Conservation (phyloP, 140 eudicot species). For the Stevia rebaudiana region DNA sequence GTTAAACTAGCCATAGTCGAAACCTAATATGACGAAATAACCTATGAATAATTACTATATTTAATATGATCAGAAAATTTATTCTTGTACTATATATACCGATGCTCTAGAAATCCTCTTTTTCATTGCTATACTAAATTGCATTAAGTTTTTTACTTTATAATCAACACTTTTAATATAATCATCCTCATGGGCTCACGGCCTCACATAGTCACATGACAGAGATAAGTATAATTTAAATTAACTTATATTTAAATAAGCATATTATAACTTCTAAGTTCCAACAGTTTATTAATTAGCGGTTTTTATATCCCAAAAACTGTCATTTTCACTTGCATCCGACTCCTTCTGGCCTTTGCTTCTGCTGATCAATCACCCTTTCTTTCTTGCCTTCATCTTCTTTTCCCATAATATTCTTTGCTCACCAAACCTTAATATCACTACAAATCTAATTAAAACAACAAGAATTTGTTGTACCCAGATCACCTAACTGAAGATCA, state of each 20-base stretch:
- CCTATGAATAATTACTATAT: no score
- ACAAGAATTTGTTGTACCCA: constrained; percentile 11
- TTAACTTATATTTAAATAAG: neutral
- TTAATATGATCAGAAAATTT: no score
- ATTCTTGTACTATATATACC: no score
- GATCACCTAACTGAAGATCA: neutral
- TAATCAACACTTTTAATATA: no score
- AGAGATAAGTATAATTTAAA: no score
- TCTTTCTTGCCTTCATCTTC: constrained; percentile 7
- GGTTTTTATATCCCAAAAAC: neutral
- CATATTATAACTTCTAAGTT: neutral
- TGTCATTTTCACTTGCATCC: constrained; percentile 36
- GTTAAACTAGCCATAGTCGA: no score
- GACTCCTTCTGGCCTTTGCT: constrained; percentile 19
- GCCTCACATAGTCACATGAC: no score
- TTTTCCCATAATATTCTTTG: constrained; percentile 7
- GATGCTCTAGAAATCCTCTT: no score
- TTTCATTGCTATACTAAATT: no score
- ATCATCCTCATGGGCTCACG: no score
- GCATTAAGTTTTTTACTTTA: no score
- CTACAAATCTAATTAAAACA: constrained; percentile 9
- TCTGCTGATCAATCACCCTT: constrained; percentile 17
- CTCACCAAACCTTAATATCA: constrained; percentile 20
- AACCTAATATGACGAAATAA: no score
- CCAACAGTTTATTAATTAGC: neutral